phyloP scores from a whole-genome alignment of 306 rosid genomes.

The Inga laurina region DNA sequence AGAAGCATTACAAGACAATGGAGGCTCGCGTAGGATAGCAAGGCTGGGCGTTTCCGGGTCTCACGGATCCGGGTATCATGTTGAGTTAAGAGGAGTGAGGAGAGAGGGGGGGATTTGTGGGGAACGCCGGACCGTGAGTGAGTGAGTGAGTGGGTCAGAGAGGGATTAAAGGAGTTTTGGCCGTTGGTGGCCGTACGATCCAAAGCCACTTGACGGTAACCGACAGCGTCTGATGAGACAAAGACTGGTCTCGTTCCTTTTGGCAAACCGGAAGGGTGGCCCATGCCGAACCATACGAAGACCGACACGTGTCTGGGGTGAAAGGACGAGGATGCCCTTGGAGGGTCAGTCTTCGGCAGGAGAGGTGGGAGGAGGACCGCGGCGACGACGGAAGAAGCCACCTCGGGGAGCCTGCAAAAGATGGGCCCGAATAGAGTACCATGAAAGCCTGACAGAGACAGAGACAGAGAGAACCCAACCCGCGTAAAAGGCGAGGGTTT shows the following conservation, averaged over 20 bases:
- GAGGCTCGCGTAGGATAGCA: conserved; percentile 15
- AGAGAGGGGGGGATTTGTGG: not conserved
- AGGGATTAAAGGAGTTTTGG: conserved; percentile 29
- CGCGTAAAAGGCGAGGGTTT: conserved; percentile 59
- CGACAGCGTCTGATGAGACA: conserved; percentile 59
- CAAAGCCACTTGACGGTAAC: conserved; percentile 38
- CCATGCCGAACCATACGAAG: not conserved
- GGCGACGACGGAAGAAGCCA: not conserved
- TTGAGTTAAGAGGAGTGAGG: conserved; percentile 17
- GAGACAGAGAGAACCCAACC: not conserved
- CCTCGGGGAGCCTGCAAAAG: conserved; percentile 55
- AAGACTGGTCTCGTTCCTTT: conserved; percentile 90
- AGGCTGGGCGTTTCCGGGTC: conserved; percentile 14
- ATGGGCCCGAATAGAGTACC: conserved; percentile 78
- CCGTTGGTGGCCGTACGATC: conserved; percentile 47
- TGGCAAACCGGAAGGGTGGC: conserved; percentile 61
- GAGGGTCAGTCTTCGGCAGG: not conserved
- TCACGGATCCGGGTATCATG: conserved; percentile 40
- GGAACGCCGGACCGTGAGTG: no score
- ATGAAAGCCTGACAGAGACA: conserved; percentile 51
- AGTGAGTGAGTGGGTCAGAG: not conserved
- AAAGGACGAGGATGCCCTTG: conserved; percentile 20
- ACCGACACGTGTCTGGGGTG: conserved; percentile 32
- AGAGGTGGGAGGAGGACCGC: not conserved
- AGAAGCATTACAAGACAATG: conserved; percentile 3